Conservation (phyloP, 331 rosid genomes). For the Prunus yedoensis region DNA sequence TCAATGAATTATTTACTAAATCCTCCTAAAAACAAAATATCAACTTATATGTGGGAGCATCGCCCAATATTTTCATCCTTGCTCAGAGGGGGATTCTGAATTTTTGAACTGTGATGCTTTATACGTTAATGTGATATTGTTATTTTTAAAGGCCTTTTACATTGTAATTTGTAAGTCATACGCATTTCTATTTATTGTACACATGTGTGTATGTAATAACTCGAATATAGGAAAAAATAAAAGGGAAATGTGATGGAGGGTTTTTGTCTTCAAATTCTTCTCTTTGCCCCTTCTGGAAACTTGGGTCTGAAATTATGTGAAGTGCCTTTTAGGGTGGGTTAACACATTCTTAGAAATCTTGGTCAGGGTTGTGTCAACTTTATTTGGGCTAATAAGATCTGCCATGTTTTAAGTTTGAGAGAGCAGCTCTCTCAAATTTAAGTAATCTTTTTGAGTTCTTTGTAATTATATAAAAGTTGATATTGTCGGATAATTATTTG, state of each 20-base stretch:
- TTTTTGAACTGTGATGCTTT: not conserved
- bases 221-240: not conserved
- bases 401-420: not conserved
- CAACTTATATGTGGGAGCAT: no score
- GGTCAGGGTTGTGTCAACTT: not conserved
- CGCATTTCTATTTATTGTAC: no score
- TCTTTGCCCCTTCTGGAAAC: not conserved
- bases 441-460: not conserved
- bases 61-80: no score
- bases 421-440: not conserved
- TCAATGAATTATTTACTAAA: not conserved
- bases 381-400: not conserved
- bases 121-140: not conserved
- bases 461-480: not conserved
- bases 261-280: not conserved
- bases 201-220: not conserved
- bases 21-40: no score
- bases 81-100: no score
- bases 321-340: not conserved
- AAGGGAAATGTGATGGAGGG: not conserved
- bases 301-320: not conserved
- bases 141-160: not conserved
- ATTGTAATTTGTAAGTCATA: not conserved
- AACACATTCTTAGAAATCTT: not conserved
- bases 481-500: not conserved